A percentile compares a stretch with the other conserved stretches of the same genome.
Conservation (phyloP, 371 early-diverging fungal genomes). For the Dichotomocladium elegans region DNA sequence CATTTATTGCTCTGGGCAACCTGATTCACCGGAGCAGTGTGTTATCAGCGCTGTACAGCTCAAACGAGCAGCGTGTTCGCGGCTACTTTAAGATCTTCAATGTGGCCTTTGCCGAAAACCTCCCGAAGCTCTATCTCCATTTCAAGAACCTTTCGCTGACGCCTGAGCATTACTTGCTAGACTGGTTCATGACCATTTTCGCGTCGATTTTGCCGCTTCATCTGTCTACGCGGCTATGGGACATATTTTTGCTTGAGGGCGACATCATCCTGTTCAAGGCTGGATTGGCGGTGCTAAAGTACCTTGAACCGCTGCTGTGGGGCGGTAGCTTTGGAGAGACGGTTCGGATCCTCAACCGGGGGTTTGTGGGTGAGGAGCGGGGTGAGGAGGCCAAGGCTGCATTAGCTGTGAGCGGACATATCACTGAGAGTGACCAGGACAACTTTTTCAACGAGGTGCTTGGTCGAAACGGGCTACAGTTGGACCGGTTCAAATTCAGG, state of each 20-base stretch:
- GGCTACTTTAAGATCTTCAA: conserved; percentile 50
- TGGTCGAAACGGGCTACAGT: conserved; percentile 34
- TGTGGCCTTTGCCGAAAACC: conserved; percentile 46
- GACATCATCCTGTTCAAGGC: conserved; percentile 47
- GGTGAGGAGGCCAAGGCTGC: conserved; percentile 32
- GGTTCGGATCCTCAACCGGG: conserved; percentile 31
- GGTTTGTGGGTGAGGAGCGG: conserved; percentile 19
- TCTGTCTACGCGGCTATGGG: conserved; percentile 44
- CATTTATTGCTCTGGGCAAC: conserved; percentile 32
- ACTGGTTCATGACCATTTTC: conserved; percentile 53
- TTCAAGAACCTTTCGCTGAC: conserved; percentile 47
- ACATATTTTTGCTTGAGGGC: conserved; percentile 44
- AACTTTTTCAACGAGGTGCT: conserved; percentile 46
- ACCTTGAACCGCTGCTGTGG: conserved; percentile 45
- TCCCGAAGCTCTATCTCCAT: conserved; percentile 47
- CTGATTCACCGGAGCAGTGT: conserved; percentile 33
- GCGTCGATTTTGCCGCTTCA: conserved; percentile 45
- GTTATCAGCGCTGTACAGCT: conserved; percentile 33
- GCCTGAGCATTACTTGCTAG: conserved; percentile 45
- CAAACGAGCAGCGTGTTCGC: conserved; percentile 34
- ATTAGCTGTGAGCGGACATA: conserved; percentile 43
- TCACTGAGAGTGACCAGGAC: conserved; percentile 44
- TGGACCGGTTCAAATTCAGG: conserved; percentile 33
- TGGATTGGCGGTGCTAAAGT: conserved; percentile 43
- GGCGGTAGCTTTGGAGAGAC: conserved; percentile 48